A percentile compares a stretch with the other conserved stretches of the same genome.
Conservation (phyloP, 139 green algal genomes). For the Microglena sp. region DNA sequence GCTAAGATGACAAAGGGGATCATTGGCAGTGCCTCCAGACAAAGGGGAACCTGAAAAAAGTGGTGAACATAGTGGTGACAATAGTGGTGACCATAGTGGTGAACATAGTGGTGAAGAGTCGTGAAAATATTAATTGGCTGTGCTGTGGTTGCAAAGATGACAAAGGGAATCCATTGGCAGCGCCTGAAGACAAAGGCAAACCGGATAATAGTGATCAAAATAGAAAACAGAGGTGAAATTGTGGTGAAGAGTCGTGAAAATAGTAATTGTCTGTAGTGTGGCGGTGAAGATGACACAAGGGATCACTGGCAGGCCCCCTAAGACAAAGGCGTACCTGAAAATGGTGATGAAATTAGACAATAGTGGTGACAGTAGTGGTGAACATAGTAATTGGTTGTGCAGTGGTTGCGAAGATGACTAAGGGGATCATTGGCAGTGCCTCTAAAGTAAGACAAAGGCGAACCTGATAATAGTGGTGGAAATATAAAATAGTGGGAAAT, state of each 20-base stretch:
- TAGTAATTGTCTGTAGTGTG: conserved; percentile 20
- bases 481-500: background rate
- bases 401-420: conserved; percentile 49
- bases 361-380: too few relatives aligned
- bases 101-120: too few relatives aligned
- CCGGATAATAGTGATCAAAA: conserved; percentile 40
- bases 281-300: conserved; percentile 60
- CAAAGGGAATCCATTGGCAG: conserved; percentile 69
- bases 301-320: conserved; percentile 63
- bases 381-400: too few relatives aligned
- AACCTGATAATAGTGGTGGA: conserved; percentile 44
- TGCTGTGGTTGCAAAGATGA: conserved; percentile 39
- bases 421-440: conserved; percentile 68
- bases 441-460: conserved; percentile 77
- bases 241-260: background rate
- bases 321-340: too few relatives aligned
- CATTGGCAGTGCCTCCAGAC: conserved; percentile 60
- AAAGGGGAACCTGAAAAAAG: too few relatives aligned
- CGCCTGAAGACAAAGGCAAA: conserved; percentile 77
- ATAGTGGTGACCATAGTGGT: too few relatives aligned
- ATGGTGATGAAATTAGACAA: too few relatives aligned
- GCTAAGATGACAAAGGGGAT: conserved; percentile 68
- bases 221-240: background rate
- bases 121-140: too few relatives aligned
- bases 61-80: too few relatives aligned